Base-by-base conservation (phyloP, 331 rosid species). In the Saraca asoca region DNA sequence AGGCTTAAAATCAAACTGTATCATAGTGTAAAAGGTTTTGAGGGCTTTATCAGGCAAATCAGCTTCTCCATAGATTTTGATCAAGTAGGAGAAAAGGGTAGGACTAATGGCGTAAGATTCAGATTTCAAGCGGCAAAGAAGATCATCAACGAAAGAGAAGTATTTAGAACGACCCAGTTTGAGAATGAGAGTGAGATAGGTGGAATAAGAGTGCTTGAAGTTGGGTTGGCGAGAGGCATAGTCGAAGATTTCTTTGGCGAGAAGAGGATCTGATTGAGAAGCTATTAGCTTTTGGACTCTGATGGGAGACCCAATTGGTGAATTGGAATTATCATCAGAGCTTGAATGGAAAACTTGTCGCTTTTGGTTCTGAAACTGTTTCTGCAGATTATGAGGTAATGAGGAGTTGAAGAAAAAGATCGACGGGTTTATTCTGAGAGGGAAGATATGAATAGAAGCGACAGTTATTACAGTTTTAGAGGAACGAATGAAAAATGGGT, bases 241-340 rank as follows among this genome's bases (percentile, higher is more conserved):
- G 43, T 87, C 94, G 55, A 85, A 85, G 62, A 90, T 90, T 62
- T 85, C 90, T 71, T 89, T 85, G 58, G 96, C 95, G 29, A 89
- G 83, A 57, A 84, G 88, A 64, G 95, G 96, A 74, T 89, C 90
- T 0, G 87, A 57, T 66, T 92, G 96, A 31, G 94, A 73, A 16
- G 89, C 94, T 58, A 89, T 84, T 58, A 92, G 88, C 53, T 85
- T 89, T 31, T 87, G 96, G 73, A 92, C 85, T 75, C 91, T 79
- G 11, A 78, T 51, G 8, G 91, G 85, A 20, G 93, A 92, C 49
- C 87, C 90, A 19, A 82, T 39, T 38, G 83, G 58, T 49, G 69
- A 59, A 53, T 42, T 57, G 8, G 73, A 43, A 3, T 0, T 2
- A 41, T 61, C n/a, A 41, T 61, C 17, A 24, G 48, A 14, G 43